phyloP scores from a whole-genome alignment of 139 green algal species.

The Volvox reticuliferus region DNA sequence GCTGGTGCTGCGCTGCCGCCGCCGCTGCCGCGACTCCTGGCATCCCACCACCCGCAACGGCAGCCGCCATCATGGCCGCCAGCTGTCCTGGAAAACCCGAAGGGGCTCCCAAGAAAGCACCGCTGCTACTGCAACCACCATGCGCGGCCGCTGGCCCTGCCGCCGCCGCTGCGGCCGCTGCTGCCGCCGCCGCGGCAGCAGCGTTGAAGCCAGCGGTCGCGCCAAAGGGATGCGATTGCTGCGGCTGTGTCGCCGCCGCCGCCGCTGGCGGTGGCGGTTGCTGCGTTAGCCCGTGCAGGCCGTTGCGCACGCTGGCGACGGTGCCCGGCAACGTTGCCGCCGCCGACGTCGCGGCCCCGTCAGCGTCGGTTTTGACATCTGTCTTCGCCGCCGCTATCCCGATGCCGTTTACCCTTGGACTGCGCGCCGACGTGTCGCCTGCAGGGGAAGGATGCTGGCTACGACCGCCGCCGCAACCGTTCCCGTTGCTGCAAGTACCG shows the following conservation, averaged over 20 bases:
- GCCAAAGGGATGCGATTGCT: background rate
- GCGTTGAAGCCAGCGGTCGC: background rate
- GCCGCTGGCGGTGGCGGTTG: background rate
- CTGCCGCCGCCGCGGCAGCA: background rate
- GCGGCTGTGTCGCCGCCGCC: background rate
- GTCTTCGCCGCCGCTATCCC: background rate
- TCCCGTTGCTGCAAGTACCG: background rate
- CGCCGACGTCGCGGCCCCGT: too few species aligned
- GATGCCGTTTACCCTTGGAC: background rate
- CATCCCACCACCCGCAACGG: background rate
- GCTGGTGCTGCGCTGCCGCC: background rate
- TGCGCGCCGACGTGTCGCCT: background rate
- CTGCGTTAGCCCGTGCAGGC: too few species aligned
- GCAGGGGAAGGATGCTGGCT: background rate
- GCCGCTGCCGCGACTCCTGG: background rate
- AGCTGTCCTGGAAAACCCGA: background rate
- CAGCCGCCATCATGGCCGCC: slow-evolving; percentile 5
- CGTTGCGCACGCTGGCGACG: too few species aligned
- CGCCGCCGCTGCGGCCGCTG: background rate
- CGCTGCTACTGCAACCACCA: background rate
- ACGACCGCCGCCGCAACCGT: background rate
- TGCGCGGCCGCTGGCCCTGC: background rate
- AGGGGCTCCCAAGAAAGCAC: background rate
- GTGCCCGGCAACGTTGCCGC: too few species aligned
- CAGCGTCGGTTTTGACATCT: too few species aligned